Evolutionary conservation across 202 grass and related monocot species (phyloP), one percentile per base, ranked within the genome.

Genomic region (Schoenoplectus triqueter): DNA sequence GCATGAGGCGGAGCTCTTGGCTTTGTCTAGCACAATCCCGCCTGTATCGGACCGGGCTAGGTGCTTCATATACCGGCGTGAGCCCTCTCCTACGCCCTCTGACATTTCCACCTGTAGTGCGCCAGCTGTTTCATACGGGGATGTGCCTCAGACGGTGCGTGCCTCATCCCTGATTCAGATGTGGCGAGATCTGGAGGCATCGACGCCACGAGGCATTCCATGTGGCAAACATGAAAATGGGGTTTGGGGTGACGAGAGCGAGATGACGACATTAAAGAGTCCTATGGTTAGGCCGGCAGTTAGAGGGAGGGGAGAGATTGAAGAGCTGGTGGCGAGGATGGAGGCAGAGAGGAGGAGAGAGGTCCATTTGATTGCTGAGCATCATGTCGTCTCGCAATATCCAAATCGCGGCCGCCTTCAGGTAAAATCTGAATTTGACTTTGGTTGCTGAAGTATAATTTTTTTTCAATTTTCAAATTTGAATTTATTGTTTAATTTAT

Each of bases 151-250:
- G 17, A 94, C 87, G 4, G 91, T 91, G n/a, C 93, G 96, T 0
- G 93, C 96, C 2, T 95, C 96, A 0, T 98, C 96, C 65, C 84
- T 98, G 70, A 98, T 98, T 51, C 96, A 98, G 86, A 94, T 91
- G 46, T 98, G 96, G 96, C 87, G 96, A 81, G 96, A 94, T 86
- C 82, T 98, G 64, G 95, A 98, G 91, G 91, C 91, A 5, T 68
- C 51, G 19, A 90, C 88, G 14, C 90, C 88, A 15, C 91, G 90
- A 20, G 49, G 78, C 6, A 2, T 56, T 54, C 1, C 46, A 47
- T 5, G 19, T 45, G 39, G 8, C 14, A 42, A 64, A 22, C 45
- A 64, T 65, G 87, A 85, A 31, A 73, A 49, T 6, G 22, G 82
- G 8, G 81, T 76, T 4, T 69, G 85, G 51, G 79, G 64, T 84